Evolutionary conservation across 768 basidiomycete species (phyloP).

Genomic region (Vishniacozyma victoriae): DNA sequence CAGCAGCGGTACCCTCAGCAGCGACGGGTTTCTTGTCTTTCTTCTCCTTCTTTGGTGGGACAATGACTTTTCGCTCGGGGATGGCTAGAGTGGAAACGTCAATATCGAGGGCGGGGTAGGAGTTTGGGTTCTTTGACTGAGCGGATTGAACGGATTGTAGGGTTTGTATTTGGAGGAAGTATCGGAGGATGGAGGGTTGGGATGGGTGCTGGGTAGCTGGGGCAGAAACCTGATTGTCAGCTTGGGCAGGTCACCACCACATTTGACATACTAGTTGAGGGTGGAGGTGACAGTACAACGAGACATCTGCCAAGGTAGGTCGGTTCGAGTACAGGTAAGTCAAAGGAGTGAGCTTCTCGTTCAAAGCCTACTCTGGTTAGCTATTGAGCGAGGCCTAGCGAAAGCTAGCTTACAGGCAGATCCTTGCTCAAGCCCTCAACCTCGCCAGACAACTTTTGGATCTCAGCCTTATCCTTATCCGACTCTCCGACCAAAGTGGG

Average conservation of each 20-base stretch:
- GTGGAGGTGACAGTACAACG: conserved; percentile 82
- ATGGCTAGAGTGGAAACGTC: conserved; percentile 72
- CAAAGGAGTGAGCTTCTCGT: conserved; percentile 63
- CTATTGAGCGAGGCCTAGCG: not conserved
- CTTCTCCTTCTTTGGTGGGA: conserved; percentile 49
- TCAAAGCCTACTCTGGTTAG: conserved; percentile 56
- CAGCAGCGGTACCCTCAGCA: conserved; percentile 29
- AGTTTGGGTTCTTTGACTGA: conserved; percentile 43
- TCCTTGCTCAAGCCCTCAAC: conserved; percentile 31
- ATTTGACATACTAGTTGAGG: conserved; percentile 62
- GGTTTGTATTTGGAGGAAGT: conserved; percentile 90
- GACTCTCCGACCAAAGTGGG: conserved; percentile 30
- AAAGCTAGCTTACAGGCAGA: conserved; percentile 24
- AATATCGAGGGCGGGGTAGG: conserved; percentile 57
- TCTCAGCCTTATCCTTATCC: conserved; percentile 39
- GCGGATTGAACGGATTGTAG: conserved; percentile 59
- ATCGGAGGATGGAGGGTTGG: conserved; percentile 77
- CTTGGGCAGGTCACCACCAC: not conserved
- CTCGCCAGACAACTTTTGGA: conserved; percentile 24
- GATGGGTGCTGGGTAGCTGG: conserved; percentile 75
- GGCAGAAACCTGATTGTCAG: conserved; percentile 2
- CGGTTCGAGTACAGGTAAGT: conserved; percentile 82
- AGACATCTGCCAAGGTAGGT: conserved; percentile 82
- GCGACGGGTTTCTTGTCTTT: conserved; percentile 49
- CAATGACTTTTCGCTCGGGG: conserved; percentile 58